Conservation (phyloP, 257 asterid genomes). For the Przewalskia tangutica region DNA sequence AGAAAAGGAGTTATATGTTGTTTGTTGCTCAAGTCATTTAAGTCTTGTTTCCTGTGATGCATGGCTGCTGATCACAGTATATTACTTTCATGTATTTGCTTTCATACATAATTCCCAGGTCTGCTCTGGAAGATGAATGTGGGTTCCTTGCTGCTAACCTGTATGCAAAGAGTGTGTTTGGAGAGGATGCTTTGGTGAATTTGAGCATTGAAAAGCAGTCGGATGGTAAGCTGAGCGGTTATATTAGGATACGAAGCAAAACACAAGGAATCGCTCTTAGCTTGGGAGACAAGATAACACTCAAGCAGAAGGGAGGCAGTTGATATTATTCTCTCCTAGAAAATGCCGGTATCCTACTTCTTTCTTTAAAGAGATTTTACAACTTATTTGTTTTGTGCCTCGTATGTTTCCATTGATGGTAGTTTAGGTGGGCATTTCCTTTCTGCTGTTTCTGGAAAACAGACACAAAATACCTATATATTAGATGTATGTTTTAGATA, state of each 20-base stretch:
- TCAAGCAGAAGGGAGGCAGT: slow-evolving; percentile 97
- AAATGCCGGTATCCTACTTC: background rate
- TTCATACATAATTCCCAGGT: slow-evolving; percentile 36
- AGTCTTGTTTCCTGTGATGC: background rate
- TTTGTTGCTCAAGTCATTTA: background rate
- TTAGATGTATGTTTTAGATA: background rate
- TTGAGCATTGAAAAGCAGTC: slow-evolving; percentile 85
- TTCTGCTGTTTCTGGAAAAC: background rate
- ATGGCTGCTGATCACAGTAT: background rate
- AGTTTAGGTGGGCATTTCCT: background rate
- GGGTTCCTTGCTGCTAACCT: slow-evolving; percentile 95
- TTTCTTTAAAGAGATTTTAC: background rate
- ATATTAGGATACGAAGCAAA: slow-evolving; percentile 96
- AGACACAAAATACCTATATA: background rate
- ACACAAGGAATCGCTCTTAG: slow-evolving; percentile 99
- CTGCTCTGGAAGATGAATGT: slow-evolving; percentile 91
- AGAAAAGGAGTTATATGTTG: background rate
- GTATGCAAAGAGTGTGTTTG: slow-evolving; percentile 95
- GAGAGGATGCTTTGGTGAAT: slow-evolving; percentile 97
- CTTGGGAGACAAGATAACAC: slow-evolving; percentile 95
- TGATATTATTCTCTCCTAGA: slow-evolving; percentile 4
- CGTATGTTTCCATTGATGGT: background rate
- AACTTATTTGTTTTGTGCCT: background rate
- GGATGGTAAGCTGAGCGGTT: slow-evolving; percentile 86
- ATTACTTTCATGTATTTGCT: background rate